A percentile compares a stretch with the other conserved stretches of the same genome.
Conservation (phyloP, 2,329 filamentous ascomycete genomes). For the Penicillium verrucosum region DNA sequence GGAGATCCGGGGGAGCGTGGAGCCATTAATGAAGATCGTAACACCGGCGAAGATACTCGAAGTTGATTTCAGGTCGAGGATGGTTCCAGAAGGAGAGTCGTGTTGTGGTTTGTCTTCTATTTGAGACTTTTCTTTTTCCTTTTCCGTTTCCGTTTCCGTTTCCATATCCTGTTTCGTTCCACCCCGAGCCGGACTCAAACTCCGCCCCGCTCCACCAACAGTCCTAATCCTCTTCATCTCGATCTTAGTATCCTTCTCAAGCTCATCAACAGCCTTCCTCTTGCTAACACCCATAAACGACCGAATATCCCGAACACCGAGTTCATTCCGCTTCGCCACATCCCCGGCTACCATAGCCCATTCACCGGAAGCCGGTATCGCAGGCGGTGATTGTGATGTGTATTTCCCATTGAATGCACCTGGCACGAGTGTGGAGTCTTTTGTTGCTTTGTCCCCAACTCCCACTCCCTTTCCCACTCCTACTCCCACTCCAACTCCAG, state of each 20-base stretch:
- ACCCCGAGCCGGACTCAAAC: neutral
- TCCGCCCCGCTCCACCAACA: neutral
- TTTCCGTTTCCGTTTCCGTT: neutral
- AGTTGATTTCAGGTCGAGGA: constrained; percentile 20
- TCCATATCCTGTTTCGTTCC: constrained; percentile 6
- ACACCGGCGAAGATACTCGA: constrained; percentile 65
- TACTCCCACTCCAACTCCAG: neutral
- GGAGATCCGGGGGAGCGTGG: constrained; percentile 74
- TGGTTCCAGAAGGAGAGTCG: neutral
- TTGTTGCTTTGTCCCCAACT: neutral
- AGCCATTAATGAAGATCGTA: constrained; percentile 82
- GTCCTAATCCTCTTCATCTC: constrained; percentile 7
- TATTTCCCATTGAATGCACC: constrained; percentile 18
- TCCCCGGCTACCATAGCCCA: constrained; percentile 45
- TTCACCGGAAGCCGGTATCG: constrained; percentile 42
- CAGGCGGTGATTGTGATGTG: neutral
- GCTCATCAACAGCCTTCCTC: constrained; percentile 37
- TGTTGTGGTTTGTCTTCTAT: neutral
- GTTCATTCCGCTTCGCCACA: constrained; percentile 24
- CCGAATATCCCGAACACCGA: constrained; percentile 43
- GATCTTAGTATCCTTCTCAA: constrained; percentile 14
- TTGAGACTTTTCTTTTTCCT: neutral
- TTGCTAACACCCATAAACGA: constrained; percentile 49
- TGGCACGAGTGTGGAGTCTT: neutral
- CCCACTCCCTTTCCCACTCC: neutral